Evolutionary conservation across 2,329 filamentous ascomycete species (phyloP), one percentile per base, ranked within the genome.

Genomic region (Scedosporium minutisporum): DNA sequence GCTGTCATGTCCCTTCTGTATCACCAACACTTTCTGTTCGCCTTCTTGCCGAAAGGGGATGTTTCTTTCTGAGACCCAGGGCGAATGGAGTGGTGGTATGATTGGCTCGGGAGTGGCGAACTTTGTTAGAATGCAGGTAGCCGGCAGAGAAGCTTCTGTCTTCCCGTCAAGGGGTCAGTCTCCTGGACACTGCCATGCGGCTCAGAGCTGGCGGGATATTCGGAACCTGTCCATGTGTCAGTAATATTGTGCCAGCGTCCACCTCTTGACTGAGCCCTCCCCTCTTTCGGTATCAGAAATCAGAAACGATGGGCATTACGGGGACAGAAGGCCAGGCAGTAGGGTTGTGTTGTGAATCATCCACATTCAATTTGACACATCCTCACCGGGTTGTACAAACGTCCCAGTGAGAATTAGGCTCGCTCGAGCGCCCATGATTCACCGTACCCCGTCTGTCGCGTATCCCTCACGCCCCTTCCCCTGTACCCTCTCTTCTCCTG

Each of bases 101-200:
- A 60, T 59, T 63, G 61, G 61, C 41, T 53, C 21, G n/a, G 14
- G n/a, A n/a, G 33, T 63, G 61, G 61, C 61, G 61, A 63, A 58
- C 14, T 42, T 10, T 38, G 16, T 18, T 3, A 29, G 10, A n/a
- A 59, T 63, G 61, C 61, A 58, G 18, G 55, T n/a, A 42, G 21
- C 60, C 60, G 60, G 23, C 23, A 25, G 16, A 42, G 63, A 58
- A 33, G 41, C 51, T 57, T 58, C 48, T 62, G 18, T 62, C 38
- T 62, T 61, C 23, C 27, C 46, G 46, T 55, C 51, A 27, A 23
- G 18, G 51, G 12, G 51, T 16, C 51, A 23, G 51, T 12, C 51
- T 55, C 51, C 23, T 55, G 21, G 51, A 55, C 51, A 55, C 51
- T 12, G 51, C 51, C 23, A 55, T 27, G 51, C 23, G 4, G 51